Base-by-base conservation (phyloP, 2,329 filamentous ascomycete genomes). In the Fusarium devonianum region DNA sequence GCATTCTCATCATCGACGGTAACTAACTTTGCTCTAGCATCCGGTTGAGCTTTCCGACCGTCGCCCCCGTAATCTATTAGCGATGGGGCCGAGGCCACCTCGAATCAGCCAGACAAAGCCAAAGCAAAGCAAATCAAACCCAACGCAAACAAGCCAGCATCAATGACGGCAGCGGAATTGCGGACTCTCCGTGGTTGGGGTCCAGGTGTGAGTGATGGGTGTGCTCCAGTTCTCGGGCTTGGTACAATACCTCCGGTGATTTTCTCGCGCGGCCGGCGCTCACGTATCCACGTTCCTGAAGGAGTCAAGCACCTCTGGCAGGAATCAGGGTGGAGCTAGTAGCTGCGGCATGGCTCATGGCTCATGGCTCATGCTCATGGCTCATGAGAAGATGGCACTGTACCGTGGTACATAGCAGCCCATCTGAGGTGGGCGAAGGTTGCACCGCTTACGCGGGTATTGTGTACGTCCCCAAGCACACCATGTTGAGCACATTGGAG, bases 211-310 rank as follows among this genome's bases (percentile, higher is more conserved):
- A 19, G 19, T 41, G 57, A 35, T 12, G 43, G 39, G 49, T 26
- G n/a, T n/a, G n/a, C n/a, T 10, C 3, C 23, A 11, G 12, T 4
- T 25, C 9, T 26, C 22, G 23, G 23, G 23, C 23, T 26, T 26
- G 11, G 10, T 26, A 23, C 6, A 10, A 6, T 23, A 26, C 23
- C 23, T 21, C 49, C 32, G 47, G 54, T 39, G 54, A 46, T 46
- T 58, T 50, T 50, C 41, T 55, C 48, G 48, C 37, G 49, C 55
- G 45, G 55, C 55, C 55, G 33, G 49, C 29, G 41, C 35, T 51
- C 56, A 57, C 48, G 29, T 53, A 53, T 53, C 60, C 50, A 56
- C 48, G 57, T 64, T 63, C 57, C 63, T 63, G 50, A 58, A 62
- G 43, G 39, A 51, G 53, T 13, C 45, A 63, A 64, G 63, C 63